phyloP scores from a whole-genome alignment of 1,284 basidiomycete species.

The Grifola frondosa region DNA sequence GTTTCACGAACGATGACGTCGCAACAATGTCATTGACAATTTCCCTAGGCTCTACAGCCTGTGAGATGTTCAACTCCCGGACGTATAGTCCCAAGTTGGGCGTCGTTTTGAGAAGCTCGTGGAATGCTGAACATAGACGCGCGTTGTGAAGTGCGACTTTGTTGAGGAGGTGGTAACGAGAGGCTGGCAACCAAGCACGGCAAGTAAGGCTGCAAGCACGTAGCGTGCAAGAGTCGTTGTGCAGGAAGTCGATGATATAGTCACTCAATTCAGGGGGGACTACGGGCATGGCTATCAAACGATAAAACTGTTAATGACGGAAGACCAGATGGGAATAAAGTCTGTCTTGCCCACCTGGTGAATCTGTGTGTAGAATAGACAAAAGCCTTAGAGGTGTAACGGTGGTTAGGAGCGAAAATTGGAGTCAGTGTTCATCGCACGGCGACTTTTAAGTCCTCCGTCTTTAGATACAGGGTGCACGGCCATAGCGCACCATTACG shows the following conservation, averaged over 20 bases:
- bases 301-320: neutral
- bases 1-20: conserved; percentile 5
- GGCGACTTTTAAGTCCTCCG: no score
- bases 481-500: no score
- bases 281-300: conserved; percentile 12
- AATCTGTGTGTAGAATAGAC: no score
- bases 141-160: conserved; percentile 23
- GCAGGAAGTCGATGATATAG: conserved; percentile 37
- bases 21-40: neutral
- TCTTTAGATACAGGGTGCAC: no score
- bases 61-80: conserved; percentile 22
- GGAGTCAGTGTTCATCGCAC: no score
- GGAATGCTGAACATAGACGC: conserved; percentile 16
- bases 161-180: conserved; percentile 38
- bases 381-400: no score
- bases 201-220: conserved; percentile 35
- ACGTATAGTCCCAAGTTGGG: conserved; percentile 26
- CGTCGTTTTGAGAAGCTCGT: conserved; percentile 19
- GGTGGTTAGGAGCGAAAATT: no score
- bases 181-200: conserved; percentile 36
- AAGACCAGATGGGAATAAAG: neutral
- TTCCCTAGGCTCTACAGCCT: conserved; percentile 6
- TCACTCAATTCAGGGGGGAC: conserved; percentile 38
- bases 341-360: no score
- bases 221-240: conserved; percentile 31